Conservation (phyloP, 2,329 filamentous ascomycete species). For the Colletotrichum sp. region DNA sequence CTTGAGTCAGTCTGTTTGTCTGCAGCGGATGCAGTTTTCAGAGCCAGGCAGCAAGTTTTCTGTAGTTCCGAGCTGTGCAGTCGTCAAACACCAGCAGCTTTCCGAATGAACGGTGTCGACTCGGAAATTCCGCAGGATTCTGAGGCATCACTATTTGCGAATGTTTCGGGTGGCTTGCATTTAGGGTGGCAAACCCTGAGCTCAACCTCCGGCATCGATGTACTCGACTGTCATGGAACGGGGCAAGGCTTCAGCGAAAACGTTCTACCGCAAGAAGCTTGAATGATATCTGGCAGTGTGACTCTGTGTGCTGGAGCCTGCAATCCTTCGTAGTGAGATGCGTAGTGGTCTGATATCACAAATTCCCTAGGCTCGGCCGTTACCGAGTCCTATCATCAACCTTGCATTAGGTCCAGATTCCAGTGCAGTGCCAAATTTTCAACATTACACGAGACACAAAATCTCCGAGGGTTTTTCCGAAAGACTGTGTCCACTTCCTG, state of each 20-base stretch:
- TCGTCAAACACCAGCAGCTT: background rate
- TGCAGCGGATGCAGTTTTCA: background rate
- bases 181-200: background rate
- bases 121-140: background rate
- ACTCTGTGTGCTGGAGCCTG: background rate
- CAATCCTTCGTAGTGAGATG: fast-evolving
- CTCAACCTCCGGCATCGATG: background rate
- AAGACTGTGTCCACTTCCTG: background rate
- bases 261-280: fast-evolving
- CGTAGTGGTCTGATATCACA: background rate
- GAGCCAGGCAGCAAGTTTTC: background rate
- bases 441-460: background rate
- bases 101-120: background rate
- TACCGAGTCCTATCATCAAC: background rate
- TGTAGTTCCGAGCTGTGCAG: background rate
- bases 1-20: background rate
- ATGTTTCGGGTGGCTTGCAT: background rate
- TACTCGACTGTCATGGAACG: background rate
- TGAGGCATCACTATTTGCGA: background rate
- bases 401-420: background rate
- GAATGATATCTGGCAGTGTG: background rate
- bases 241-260: background rate
- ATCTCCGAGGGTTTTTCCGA: background rate
- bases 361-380: background rate
- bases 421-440: background rate